A percentile compares a stretch with the other conserved stretches of the same genome.
Evolutionary conservation across 2,329 filamentous ascomycete genomes (phyloP).

Genomic region (Claviceps citrina): DNA sequence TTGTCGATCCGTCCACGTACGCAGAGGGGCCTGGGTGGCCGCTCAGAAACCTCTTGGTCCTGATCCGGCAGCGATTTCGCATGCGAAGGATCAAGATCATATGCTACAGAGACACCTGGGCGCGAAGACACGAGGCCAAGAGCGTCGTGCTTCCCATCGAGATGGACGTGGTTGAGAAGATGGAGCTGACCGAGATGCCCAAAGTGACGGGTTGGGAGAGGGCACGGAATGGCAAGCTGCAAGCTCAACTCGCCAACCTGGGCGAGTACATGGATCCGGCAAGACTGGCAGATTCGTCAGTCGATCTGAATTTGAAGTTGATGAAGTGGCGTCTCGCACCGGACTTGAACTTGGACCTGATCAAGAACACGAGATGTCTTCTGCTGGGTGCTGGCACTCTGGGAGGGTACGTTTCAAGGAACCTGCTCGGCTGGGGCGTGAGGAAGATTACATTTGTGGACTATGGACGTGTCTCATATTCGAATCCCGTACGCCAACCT

Average conservation of each 20-base stretch:
- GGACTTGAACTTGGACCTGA: conserved; percentile 68
- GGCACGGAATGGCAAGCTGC: conserved; percentile 61
- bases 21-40: conserved; percentile 81
- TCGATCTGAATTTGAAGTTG: conserved; percentile 89
- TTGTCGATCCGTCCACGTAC: conserved; percentile 88
- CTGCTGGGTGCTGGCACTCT: conserved; percentile 84
- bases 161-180: conserved; percentile 33
- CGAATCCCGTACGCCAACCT: conserved; percentile 89
- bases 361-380: conserved; percentile 81
- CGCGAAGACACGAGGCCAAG: conserved; percentile 60
- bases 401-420: conserved; percentile 84
- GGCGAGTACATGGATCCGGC: conserved; percentile 87
- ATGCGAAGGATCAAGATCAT: conserved; percentile 67
- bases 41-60: conserved; percentile 70
- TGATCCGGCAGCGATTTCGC: conserved; percentile 69
- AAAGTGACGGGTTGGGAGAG: conserved; percentile 95
- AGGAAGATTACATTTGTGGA: conserved; percentile 92
- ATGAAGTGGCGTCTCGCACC: conserved; percentile 98
- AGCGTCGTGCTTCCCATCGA: conserved; percentile 62
- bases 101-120: conserved; percentile 76
- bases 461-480: conserved; percentile 84
- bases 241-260: conserved; percentile 63
- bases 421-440: conserved; percentile 89
- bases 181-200: conserved; percentile 45
- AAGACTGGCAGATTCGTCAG: conserved; percentile 77